Percentiles rank a stretch among this genome's conserved stretches.
Evolutionary conservation across 768 basidiomycete genomes (phyloP).

Genomic region (Lentinula lateritia): DNA sequence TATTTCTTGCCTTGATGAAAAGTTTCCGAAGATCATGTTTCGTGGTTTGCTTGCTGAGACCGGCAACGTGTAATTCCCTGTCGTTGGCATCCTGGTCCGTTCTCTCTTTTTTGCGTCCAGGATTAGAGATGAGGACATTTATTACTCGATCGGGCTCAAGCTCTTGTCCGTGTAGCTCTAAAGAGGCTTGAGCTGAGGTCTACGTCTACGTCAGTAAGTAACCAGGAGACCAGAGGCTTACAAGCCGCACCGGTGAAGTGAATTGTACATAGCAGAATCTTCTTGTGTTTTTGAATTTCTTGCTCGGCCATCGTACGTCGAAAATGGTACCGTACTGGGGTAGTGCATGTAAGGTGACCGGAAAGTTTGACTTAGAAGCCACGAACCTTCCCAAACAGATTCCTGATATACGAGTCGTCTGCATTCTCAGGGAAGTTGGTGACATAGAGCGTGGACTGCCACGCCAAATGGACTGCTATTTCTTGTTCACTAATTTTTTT

Average conservation of each 20-base stretch:
- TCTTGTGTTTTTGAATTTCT: slow-evolving; percentile 87
- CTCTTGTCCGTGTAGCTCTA: slow-evolving; percentile 76
- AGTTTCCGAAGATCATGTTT: slow-evolving; percentile 74
- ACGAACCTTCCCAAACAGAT: slow-evolving; percentile 73
- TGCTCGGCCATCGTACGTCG: slow-evolving; percentile 97
- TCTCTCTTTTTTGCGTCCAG: slow-evolving; percentile 83
- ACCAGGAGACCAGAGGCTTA: neutral
- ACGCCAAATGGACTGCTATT: slow-evolving; percentile 82
- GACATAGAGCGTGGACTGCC: slow-evolving; percentile 92
- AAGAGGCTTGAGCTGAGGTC: slow-evolving; percentile 66
- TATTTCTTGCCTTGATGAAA: slow-evolving; percentile 63
- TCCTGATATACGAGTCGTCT: slow-evolving; percentile 72
- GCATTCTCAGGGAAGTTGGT: slow-evolving; percentile 89
- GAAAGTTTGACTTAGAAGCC: neutral
- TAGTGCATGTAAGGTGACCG: slow-evolving; percentile 5
- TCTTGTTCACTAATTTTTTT: slow-evolving; percentile 75
- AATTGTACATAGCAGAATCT: slow-evolving; percentile 96
- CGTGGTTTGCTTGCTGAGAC: slow-evolving; percentile 72
- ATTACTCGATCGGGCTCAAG: slow-evolving; percentile 63
- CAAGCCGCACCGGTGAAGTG: slow-evolving; percentile 65
- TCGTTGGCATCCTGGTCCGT: slow-evolving; percentile 83
- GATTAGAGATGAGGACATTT: slow-evolving; percentile 85
- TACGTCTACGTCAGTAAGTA: slow-evolving; percentile 18
- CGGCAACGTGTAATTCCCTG: slow-evolving; percentile 83
- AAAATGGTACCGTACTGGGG: slow-evolving; percentile 83